Base-by-base conservation (phyloP, 805 yeast genomes). In the Lipomyces orientalis region DNA sequence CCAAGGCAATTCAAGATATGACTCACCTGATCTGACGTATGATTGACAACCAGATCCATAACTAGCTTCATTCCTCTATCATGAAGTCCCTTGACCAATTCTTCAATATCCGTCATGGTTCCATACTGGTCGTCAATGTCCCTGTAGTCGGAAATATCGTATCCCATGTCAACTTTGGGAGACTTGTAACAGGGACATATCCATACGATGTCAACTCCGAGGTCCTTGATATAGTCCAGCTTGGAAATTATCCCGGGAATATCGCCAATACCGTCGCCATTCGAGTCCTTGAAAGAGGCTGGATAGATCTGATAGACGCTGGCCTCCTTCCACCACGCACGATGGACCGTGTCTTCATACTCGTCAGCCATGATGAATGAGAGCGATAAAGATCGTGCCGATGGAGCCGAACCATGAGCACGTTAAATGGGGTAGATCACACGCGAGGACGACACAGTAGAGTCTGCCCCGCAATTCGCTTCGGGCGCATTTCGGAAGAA, bases 101-200 rank as follows among this genome's bases (percentile, higher is more conserved):
- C 69, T 71, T 84, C 84, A 29, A 52, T 52, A 4, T 52, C 55
- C 12, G 29, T 12, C 55, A 52, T 25, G 5, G 55, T 52, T 10
- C 55, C 55, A 25, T 52, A 52, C 31, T 52, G 29, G n/a, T 16
- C 83, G 75, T 86, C 82, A 54, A 86, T 82, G 31, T 77, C 81
- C 75, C 83, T 81, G 76, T 86, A 86, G 76, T 86, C 83, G 19
- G 85, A 77, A 71, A 86, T 85, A 71, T 86, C 89, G 73, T 86
- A 86, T 2, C 89, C 89, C 88, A 86, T 86, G 74, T 86, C 89
- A 61, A 83, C 85, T 74, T 84, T 86, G 7, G 89, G 89, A 1
- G 87, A 84, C 70, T 84, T 86, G 76, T 81, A 85, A 80, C 85
- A 84, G 33, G 89, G 89, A 35, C 85, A 83, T 63, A 86, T 76